Conservation (phyloP, 257 asterid genomes). For the Eucommia ulmoides region DNA sequence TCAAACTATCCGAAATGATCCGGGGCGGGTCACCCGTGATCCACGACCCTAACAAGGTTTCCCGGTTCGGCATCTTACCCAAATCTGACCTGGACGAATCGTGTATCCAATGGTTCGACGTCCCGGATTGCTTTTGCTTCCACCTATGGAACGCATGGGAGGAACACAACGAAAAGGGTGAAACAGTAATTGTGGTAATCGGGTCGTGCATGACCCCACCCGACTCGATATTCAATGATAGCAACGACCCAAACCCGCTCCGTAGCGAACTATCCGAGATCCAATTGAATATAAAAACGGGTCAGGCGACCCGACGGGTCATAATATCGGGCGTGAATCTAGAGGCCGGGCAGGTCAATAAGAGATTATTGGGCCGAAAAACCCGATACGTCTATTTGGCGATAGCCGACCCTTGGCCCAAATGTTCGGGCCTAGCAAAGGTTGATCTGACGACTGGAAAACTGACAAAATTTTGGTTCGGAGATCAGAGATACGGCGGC, state of each 20-base stretch:
- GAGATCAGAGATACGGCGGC: conserved; percentile 30
- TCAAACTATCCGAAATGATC: conserved; percentile 43
- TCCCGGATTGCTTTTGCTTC: conserved; percentile 37
- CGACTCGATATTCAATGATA: conserved; percentile 19
- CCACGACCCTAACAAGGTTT: conserved; percentile 24
- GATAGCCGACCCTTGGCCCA: conserved; percentile 63
- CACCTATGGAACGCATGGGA: conserved; percentile 70
- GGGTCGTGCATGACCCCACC: conserved; percentile 44
- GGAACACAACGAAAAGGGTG: conserved; percentile 20
- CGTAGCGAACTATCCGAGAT: conserved; percentile 27
- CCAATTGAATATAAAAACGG: conserved; percentile 22
- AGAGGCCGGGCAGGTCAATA: conserved; percentile 47
- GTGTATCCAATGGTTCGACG: conserved; percentile 37
- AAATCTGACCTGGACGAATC: conserved; percentile 24
- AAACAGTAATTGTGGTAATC: conserved; percentile 19
- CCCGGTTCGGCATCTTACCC: conserved; percentile 33
- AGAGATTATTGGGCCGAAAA: conserved; percentile 22
- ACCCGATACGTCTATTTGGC: conserved; percentile 37
- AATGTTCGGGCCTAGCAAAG: conserved; percentile 44
- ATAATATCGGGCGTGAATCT: conserved; percentile 31
- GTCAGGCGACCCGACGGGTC: conserved; percentile 19
- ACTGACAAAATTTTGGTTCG: conserved; percentile 27
- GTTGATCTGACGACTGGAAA: conserved; percentile 34
- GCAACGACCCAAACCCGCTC: conserved; percentile 1
- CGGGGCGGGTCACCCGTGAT: conserved; percentile 37